Percentiles rank a stretch among this genome's conserved stretches.
These are phyloP conservation scores for Umbilicaria muhlenbergii DNA, from an alignment of 495 filamentous ascomycete genomes.

Conservation along the genomic window DNA sequence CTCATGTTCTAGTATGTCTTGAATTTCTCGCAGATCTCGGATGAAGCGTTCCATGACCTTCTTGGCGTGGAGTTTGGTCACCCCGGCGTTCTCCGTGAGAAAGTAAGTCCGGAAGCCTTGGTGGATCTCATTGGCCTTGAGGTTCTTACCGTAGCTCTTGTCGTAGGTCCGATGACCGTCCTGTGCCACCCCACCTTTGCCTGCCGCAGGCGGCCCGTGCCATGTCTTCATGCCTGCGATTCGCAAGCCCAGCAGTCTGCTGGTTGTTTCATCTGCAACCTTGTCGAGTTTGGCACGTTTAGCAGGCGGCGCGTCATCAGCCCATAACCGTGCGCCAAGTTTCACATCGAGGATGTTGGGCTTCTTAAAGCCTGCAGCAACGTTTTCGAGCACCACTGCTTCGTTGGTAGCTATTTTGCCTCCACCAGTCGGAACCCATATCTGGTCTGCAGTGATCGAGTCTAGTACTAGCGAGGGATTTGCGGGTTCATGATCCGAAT, in stretches of 20 bases:
- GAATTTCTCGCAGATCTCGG: slow-evolving; percentile 48
- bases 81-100: slow-evolving; percentile 42
- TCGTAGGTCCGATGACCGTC: slow-evolving; percentile 62
- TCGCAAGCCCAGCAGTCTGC: slow-evolving; percentile 64
- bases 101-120: slow-evolving; percentile 67
- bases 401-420: slow-evolving; percentile 53
- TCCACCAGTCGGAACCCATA: slow-evolving; percentile 33
- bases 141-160: slow-evolving; percentile 71
- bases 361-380: slow-evolving; percentile 62
- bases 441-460: slow-evolving; percentile 12
- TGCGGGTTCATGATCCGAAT: slow-evolving; percentile 3
- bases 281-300: slow-evolving; percentile 72
- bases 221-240: slow-evolving; percentile 92
- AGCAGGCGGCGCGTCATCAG: slow-evolving; percentile 56
- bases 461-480: not conserved
- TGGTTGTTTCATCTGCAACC: slow-evolving; percentile 65
- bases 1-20: slow-evolving; percentile 48
- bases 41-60: slow-evolving; percentile 40
- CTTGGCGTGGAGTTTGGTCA: slow-evolving; percentile 32
- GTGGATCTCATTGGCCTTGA: slow-evolving; percentile 54
- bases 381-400: slow-evolving; percentile 78
- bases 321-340: slow-evolving; percentile 75
- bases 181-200: slow-evolving; percentile 22
- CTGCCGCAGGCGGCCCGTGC: slow-evolving; percentile 38
- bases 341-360: slow-evolving; percentile 96